These are phyloP conservation scores for Aspergillus pseudoterreus DNA, from an alignment of 2,329 filamentous ascomycete genomes.

Conservation along the genomic window DNA sequence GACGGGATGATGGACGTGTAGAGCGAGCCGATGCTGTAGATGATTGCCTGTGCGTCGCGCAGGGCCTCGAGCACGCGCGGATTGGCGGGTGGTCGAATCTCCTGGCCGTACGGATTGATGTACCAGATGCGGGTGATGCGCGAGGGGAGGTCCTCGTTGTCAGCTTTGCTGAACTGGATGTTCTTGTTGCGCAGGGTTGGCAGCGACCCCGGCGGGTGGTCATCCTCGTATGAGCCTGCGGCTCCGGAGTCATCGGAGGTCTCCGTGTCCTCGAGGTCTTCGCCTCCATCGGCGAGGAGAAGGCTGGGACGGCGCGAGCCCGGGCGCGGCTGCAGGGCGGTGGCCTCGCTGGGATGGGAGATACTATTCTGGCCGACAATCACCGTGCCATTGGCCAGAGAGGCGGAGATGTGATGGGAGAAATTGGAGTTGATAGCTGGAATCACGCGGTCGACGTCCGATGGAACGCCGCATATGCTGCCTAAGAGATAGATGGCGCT, in stretches of 20 bases:
- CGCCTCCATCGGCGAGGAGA: constrained; percentile 31
- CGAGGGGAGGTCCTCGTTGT: constrained; percentile 74
- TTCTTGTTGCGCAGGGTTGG: constrained; percentile 76
- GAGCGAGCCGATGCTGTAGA: constrained; percentile 91
- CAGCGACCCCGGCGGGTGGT: constrained; percentile 59
- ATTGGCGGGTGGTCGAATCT: constrained; percentile 82
- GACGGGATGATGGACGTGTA: constrained; percentile 87
- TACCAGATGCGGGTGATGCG: constrained; percentile 87
- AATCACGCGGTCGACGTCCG: constrained; percentile 68
- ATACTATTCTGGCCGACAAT: constrained; percentile 94
- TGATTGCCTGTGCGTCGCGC: constrained; percentile 60
- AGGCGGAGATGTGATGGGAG: constrained; percentile 87
- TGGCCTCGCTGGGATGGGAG: constrained; percentile 72
- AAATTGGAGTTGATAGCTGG: constrained; percentile 95
- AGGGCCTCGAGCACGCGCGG: constrained; percentile 72
- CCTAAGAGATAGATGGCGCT: constrained; percentile 86
- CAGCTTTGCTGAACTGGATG: constrained; percentile 74
- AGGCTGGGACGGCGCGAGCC: constrained; percentile 32
- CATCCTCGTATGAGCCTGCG: constrained; percentile 40
- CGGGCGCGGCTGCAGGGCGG: constrained; percentile 39
- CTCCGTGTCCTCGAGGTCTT: constrained; percentile 31
- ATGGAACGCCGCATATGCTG: constrained; percentile 79
- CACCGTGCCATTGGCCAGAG: constrained; percentile 67
- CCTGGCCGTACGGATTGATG: constrained; percentile 97
- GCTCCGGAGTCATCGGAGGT: constrained; percentile 20